Conservation (phyloP, 2,329 filamentous ascomycete species). For the Fusarium secorum region DNA sequence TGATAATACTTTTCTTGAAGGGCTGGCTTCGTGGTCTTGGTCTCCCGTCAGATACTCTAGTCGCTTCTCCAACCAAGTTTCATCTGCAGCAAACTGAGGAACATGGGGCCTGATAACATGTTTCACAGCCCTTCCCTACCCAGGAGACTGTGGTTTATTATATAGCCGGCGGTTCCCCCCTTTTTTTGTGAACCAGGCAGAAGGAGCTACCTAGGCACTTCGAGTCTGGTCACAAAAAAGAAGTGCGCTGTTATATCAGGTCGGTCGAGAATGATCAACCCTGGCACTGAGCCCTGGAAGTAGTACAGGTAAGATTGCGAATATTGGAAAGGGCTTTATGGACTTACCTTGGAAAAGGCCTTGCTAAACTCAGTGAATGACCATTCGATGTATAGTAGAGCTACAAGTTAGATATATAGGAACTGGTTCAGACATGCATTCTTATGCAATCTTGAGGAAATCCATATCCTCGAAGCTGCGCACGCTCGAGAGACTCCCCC, state of each 20-base stretch:
- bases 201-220: background rate
- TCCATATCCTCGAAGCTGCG: background rate
- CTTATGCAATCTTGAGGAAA: background rate
- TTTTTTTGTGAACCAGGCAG: background rate
- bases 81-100: background rate
- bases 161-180: no score
- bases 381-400: background rate
- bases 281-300: no score
- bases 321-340: background rate
- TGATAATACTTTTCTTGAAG: background rate
- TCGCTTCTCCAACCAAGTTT: background rate
- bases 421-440: background rate
- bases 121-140: background rate
- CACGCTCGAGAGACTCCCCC: background rate
- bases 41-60: background rate
- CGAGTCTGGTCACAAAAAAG: accelerated
- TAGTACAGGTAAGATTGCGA: background rate
- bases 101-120: background rate
- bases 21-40: background rate
- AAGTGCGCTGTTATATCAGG: background rate
- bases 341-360: background rate
- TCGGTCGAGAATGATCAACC: background rate
- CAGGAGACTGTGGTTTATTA: background rate
- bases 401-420: background rate
- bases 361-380: accelerated